phyloP scores from a whole-genome alignment of 2,329 filamentous ascomycete species.

The Herpotrichia juniperi region DNA sequence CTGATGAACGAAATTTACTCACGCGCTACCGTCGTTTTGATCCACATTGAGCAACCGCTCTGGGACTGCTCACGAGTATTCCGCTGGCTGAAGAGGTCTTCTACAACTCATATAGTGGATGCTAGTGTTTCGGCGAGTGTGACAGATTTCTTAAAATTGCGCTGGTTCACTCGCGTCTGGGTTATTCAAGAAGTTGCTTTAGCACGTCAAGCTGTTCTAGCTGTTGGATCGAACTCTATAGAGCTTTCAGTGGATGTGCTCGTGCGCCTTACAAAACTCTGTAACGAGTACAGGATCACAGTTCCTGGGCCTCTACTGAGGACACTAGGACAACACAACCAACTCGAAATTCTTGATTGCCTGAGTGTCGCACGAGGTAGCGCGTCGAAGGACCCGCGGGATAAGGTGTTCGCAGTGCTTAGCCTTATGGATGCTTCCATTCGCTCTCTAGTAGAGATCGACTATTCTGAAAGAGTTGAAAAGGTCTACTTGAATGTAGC shows the following conservation, averaged over 20 bases:
- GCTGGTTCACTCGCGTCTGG: slow-evolving; percentile 21
- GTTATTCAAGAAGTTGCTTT: slow-evolving; percentile 27
- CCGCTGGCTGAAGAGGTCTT: neutral
- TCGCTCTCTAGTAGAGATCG: no score
- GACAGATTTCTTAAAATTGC: neutral
- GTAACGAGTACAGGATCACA: neutral
- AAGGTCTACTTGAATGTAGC: no score
- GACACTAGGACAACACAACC: slow-evolving; percentile 5
- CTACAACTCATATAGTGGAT: slow-evolving; percentile 11
- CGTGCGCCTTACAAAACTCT: slow-evolving; percentile 2
- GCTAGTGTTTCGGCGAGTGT: no score
- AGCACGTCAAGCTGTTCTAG: slow-evolving; percentile 14
- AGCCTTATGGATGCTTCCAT: slow-evolving; percentile 4
- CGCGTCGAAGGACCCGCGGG: slow-evolving; percentile 13
- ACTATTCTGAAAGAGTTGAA: no score
- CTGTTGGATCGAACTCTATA: slow-evolving; percentile 3
- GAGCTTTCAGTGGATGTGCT: slow-evolving; percentile 2
- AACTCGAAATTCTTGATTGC: slow-evolving; percentile 8
- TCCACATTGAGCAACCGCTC: slow-evolving; percentile 5
- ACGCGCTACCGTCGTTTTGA: neutral
- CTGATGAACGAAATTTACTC: slow-evolving; percentile 16
- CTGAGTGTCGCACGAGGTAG: neutral
- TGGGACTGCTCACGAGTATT: neutral
- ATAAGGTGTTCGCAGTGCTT: slow-evolving; percentile 20
- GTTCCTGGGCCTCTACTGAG: slow-evolving; percentile 9